Evolutionary conservation across 2,329 filamentous ascomycete species (phyloP).

Genomic region (Sporothrix protearum): DNA sequence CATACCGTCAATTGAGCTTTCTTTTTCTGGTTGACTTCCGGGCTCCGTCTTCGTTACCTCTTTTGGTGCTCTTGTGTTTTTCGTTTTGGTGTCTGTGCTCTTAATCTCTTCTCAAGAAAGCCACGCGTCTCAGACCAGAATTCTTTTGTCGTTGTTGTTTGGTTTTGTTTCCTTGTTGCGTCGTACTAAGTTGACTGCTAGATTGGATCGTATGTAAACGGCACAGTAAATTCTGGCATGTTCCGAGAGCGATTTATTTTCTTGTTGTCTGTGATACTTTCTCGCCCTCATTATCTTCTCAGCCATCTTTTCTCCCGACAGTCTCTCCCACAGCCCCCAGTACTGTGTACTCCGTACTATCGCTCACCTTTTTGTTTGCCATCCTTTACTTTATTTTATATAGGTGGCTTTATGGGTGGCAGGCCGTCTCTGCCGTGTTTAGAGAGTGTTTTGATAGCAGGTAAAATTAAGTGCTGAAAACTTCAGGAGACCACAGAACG

Average conservation of each 20-base stretch:
- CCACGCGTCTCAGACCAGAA: background rate
- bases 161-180: background rate
- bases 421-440: constrained; percentile 1
- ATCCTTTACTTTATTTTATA: background rate
- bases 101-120: background rate
- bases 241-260: background rate
- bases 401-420: background rate
- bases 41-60: background rate
- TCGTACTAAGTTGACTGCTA: background rate
- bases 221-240: background rate
- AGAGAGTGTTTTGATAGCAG: background rate
- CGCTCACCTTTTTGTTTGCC: background rate
- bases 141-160: background rate
- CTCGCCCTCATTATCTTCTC: background rate
- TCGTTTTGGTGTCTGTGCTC: constrained; percentile 8
- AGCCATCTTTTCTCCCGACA: background rate
- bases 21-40: background rate
- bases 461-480: background rate
- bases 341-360: too few relatives aligned
- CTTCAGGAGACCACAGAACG: background rate
- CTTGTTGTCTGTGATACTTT: background rate
- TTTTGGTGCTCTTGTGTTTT: background rate
- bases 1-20: background rate
- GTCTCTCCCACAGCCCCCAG: background rate
- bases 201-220: background rate